These are phyloP conservation scores for Peniophora sp. DNA, from an alignment of 1,284 basidiomycete genomes.

Conservation along the genomic window DNA sequence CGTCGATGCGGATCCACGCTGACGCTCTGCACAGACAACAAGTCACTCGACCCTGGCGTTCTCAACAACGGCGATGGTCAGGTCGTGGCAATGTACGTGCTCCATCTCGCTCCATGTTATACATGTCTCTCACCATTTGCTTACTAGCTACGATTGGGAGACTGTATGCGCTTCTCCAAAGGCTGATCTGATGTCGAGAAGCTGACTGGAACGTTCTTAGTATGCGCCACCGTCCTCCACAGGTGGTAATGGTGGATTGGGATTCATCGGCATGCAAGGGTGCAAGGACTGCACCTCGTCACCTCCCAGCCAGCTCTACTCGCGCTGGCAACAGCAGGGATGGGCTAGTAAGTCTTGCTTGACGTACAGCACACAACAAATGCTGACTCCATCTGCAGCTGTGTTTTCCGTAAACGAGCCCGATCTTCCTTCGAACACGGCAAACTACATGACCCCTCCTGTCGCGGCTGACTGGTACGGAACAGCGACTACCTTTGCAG, in stretches of 20 bases:
- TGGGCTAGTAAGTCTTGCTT: neutral
- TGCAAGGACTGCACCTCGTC: neutral
- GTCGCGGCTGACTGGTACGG: conserved; percentile 11
- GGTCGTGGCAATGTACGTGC: neutral
- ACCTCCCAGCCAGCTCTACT: neutral
- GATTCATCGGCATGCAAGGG: neutral
- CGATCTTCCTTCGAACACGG: conserved; percentile 5
- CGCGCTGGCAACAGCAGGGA: neutral
- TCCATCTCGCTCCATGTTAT: neutral
- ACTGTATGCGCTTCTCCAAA: neutral
- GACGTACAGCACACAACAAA: neutral
- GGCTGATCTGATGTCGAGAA: too few species aligned
- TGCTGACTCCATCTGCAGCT: neutral
- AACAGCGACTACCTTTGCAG: too few species aligned
- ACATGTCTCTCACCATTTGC: neutral
- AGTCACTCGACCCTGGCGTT: neutral
- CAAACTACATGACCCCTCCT: conserved; percentile 3
- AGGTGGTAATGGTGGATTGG: neutral
- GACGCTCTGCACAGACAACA: too few species aligned
- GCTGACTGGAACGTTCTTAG: too few species aligned
- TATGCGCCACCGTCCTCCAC: neutral
- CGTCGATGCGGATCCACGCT: too few species aligned
- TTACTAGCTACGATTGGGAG: neutral
- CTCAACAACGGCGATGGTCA: neutral
- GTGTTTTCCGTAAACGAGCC: conserved; percentile 7